phyloP scores from a whole-genome alignment of 2,329 filamentous ascomycete genomes.

The Parascedosporium putredinis region DNA sequence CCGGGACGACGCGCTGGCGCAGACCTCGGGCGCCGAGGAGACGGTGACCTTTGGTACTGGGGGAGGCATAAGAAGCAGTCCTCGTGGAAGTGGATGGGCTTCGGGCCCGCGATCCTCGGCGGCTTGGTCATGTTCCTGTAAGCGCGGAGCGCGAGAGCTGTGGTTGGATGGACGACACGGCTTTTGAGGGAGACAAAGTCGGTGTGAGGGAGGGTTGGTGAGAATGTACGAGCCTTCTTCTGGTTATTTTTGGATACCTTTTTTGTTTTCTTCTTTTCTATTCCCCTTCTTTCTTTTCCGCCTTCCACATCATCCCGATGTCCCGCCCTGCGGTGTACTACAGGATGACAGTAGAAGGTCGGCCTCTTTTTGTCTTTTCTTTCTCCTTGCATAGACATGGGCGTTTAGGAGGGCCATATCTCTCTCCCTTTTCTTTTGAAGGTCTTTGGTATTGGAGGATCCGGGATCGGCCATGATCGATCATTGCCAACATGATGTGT shows the following conservation, averaged over 20 bases:
- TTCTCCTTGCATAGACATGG: neutral
- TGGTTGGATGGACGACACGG: too few relatives aligned
- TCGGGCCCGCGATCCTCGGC: neutral
- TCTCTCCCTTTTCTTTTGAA: neutral
- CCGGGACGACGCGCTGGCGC: constrained; percentile 17
- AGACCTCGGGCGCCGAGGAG: constrained; percentile 4
- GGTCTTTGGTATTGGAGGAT: neutral
- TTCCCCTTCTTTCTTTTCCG: too few relatives aligned
- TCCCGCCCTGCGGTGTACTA: too few relatives aligned
- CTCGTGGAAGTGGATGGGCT: constrained; percentile 3
- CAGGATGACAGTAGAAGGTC: too few relatives aligned
- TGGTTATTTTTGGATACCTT: too few relatives aligned
- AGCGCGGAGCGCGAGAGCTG: too few relatives aligned
- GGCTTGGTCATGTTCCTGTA: neutral
- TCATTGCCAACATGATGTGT: too few relatives aligned
- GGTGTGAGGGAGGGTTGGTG: neutral
- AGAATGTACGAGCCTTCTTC: too few relatives aligned
- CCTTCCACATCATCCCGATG: too few relatives aligned
- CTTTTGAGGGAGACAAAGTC: neutral
- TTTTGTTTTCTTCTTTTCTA: too few relatives aligned
- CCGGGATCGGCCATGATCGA: too few relatives aligned
- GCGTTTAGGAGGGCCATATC: neutral
- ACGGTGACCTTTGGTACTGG: constrained; percentile 5
- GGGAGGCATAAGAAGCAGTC: neutral
- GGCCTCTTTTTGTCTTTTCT: neutral